Evolutionary conservation across 2,329 filamentous ascomycete genomes (phyloP).

Genomic region (Calonectria leucothoes): DNA sequence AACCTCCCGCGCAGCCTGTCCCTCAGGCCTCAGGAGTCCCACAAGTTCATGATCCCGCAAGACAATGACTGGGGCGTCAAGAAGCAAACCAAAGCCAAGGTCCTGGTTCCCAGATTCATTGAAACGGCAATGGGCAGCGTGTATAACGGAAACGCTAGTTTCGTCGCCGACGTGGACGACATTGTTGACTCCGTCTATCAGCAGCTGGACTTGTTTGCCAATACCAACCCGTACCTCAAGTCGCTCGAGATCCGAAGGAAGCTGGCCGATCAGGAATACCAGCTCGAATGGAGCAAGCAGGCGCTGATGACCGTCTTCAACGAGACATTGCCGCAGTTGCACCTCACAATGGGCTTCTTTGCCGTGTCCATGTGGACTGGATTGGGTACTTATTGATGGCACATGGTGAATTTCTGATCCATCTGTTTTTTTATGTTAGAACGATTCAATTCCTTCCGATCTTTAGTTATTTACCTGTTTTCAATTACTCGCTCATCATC

Average conservation of each 20-base stretch:
- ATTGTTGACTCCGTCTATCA: not conserved
- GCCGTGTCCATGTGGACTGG: slow-evolving; percentile 5
- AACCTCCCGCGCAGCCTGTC: not conserved
- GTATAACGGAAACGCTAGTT: not conserved
- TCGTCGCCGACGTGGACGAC: not conserved
- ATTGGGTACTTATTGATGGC: not conserved
- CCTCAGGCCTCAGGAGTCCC: not conserved
- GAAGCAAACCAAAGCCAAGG: not conserved
- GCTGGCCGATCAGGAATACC: not conserved
- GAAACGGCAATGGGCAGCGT: not conserved
- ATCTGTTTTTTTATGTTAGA: not conserved
- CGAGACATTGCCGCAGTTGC: not conserved
- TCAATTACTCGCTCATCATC: not conserved
- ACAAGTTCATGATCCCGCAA: not conserved
- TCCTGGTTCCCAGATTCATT: not conserved
- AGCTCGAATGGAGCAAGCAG: not conserved
- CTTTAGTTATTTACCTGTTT: not conserved
- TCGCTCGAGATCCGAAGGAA: not conserved
- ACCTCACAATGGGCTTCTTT: not conserved
- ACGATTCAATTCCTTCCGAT: not conserved
- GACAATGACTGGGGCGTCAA: no score
- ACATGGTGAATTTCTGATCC: not conserved
- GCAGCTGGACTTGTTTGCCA: not conserved
- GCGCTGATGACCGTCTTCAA: not conserved
- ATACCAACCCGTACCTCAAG: not conserved